These are phyloP conservation scores for Aechmea fasciata DNA, from an alignment of 176 grass and related monocot genomes.

Conservation along the genomic window DNA sequence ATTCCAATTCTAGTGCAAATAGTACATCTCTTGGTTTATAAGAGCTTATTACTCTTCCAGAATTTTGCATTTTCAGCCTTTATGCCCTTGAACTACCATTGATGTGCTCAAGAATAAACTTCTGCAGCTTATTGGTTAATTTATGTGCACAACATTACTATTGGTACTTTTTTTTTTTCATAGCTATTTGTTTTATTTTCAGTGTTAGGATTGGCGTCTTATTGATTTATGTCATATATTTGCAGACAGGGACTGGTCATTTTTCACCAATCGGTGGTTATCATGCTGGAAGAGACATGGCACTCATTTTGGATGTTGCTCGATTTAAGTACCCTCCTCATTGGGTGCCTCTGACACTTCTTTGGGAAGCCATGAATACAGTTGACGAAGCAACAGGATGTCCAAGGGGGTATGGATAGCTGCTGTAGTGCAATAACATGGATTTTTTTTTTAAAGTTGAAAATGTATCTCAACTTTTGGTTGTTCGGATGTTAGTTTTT, in stretches of 20 bases:
- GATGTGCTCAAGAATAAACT: not conserved
- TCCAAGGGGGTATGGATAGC: conserved; percentile 48
- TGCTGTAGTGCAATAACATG: not conserved
- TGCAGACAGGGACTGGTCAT: conserved; percentile 86
- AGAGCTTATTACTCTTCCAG: not conserved
- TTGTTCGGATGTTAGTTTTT: too few species aligned
- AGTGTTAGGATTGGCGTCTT: not conserved
- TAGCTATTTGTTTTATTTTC: not conserved
- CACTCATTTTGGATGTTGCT: conserved; percentile 78
- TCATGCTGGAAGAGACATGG: conserved; percentile 67
- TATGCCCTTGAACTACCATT: not conserved
- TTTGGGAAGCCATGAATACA: conserved; percentile 94
- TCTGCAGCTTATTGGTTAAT: not conserved
- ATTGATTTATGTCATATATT: not conserved
- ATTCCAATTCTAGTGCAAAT: not conserved
- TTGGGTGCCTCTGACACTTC: conserved; percentile 77
- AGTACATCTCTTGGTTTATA: not conserved
- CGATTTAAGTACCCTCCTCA: conserved; percentile 95
- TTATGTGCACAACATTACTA: not conserved
- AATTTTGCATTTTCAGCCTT: not conserved
- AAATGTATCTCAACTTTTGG: too few species aligned
- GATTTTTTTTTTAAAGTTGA: not conserved
- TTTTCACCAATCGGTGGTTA: conserved; percentile 95
- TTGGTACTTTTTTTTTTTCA: not conserved
- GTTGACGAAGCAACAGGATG: conserved; percentile 63